Percentiles rank a stretch among this genome's conserved stretches.
Evolutionary conservation across 768 basidiomycete genomes (phyloP).

Genomic region (Phanerochaete carnosa): DNA sequence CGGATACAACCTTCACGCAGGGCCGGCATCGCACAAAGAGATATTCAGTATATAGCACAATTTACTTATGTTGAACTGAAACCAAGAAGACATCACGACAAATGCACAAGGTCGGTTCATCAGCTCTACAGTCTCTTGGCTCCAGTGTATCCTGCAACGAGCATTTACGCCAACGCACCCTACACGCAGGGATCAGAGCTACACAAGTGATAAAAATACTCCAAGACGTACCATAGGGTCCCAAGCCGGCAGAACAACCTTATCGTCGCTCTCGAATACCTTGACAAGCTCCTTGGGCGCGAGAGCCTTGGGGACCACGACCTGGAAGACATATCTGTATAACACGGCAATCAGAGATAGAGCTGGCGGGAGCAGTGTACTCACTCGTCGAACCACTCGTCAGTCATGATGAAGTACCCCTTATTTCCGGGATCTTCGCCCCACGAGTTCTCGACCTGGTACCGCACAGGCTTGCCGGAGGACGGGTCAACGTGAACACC

Average conservation of each 20-base stretch:
- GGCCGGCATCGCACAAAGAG: too few species aligned
- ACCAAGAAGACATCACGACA: too few species aligned
- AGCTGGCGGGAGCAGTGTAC: constrained; percentile 24
- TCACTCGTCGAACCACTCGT: constrained; percentile 88
- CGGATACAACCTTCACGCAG: too few species aligned
- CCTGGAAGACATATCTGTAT: constrained; percentile 83
- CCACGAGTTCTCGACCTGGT: constrained; percentile 98
- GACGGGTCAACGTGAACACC: constrained; percentile 79
- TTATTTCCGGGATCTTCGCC: constrained; percentile 72
- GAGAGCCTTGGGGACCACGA: constrained; percentile 79
- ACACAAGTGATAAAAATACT: neutral
- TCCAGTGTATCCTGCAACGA: too few species aligned
- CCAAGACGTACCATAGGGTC: constrained; percentile 72
- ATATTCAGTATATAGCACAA: too few species aligned
- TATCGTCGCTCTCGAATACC: constrained; percentile 68
- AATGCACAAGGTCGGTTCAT: too few species aligned
- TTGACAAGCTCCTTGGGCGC: constrained; percentile 80
- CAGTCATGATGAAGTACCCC: constrained; percentile 91
- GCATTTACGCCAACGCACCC: neutral
- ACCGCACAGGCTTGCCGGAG: constrained; percentile 74
- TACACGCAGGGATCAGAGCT: neutral
- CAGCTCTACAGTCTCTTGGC: too few species aligned
- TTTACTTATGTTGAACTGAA: too few species aligned
- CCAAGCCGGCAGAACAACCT: constrained; percentile 79
- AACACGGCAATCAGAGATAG: neutral